phyloP scores from a whole-genome alignment of 768 basidiomycete species.

The Galerina marginata region DNA sequence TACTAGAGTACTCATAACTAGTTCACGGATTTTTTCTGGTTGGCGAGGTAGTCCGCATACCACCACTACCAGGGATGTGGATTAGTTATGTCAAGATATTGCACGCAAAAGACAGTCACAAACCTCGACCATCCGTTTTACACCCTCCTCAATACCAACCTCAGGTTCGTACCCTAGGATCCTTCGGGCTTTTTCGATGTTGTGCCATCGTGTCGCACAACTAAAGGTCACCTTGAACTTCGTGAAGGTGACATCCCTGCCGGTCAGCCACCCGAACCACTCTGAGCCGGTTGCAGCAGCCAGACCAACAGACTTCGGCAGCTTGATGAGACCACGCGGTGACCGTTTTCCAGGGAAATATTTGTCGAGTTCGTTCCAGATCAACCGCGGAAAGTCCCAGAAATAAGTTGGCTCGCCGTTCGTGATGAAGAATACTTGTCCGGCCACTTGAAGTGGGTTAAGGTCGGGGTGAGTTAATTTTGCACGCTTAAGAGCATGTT shows the following conservation, averaged over 20 bases:
- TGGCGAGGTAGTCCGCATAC: conserved; percentile 46
- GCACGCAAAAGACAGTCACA: conserved; percentile 27
- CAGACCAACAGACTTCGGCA: conserved; percentile 72
- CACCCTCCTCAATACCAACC: conserved; percentile 87
- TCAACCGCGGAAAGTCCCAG: conserved; percentile 87
- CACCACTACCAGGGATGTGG: conserved; percentile 44
- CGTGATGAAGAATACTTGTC: conserved; percentile 95
- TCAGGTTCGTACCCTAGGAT: conserved; percentile 94
- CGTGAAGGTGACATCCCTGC: conserved; percentile 87
- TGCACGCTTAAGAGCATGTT: conserved; percentile 56
- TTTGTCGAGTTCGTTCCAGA: conserved; percentile 77
- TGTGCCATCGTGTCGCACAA: conserved; percentile 84
- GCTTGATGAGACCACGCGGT: conserved; percentile 40
- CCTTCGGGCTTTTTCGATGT: conserved; percentile 91
- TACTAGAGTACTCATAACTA: neutral
- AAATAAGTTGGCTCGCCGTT: conserved; percentile 96
- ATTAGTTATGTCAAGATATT: neutral
- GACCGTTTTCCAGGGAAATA: conserved; percentile 61
- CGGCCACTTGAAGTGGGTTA: conserved; percentile 80
- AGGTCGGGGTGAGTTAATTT: conserved; percentile 48
- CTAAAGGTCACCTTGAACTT: conserved; percentile 82
- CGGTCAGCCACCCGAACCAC: conserved; percentile 71
- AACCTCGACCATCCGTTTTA: conserved; percentile 78
- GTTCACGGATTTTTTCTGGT: conserved; percentile 37
- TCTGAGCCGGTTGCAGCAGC: conserved; percentile 76